Percentiles rank a stretch among this genome's conserved stretches.
phyloP scores from a whole-genome alignment of 306 rosid species.

The Lupinus albus region DNA sequence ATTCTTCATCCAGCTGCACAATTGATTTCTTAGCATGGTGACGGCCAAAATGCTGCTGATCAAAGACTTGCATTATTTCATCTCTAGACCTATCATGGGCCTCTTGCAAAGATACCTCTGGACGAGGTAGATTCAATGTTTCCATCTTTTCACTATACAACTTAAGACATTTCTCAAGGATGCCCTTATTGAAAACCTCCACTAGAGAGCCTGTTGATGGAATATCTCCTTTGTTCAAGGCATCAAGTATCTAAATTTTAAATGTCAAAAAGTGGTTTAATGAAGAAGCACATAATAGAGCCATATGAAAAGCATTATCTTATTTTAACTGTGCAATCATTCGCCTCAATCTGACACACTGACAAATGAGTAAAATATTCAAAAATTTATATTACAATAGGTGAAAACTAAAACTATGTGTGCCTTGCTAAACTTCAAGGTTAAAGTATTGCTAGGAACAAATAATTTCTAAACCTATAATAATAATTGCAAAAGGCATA shows the following conservation, averaged over 20 bases:
- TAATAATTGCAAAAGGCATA: slow-evolving; percentile 9
- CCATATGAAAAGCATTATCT: slow-evolving; percentile 24
- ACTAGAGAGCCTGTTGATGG: slow-evolving; percentile 98
- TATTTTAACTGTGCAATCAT: slow-evolving; percentile 1
- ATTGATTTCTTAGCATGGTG: slow-evolving; percentile 88
- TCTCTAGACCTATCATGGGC: slow-evolving; percentile 62
- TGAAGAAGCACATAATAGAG: slow-evolving; percentile 15
- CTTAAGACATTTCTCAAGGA: slow-evolving; percentile 88
- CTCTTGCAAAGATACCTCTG: slow-evolving; percentile 61
- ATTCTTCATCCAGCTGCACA: slow-evolving; percentile 74
- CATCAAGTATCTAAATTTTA: slow-evolving; percentile 77
- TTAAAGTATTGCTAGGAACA: not conserved
- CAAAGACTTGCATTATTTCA: slow-evolving; percentile 66
- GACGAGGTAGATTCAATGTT: slow-evolving; percentile 61
- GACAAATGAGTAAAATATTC: not conserved
- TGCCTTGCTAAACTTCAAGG: slow-evolving; percentile 14
- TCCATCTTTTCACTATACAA: slow-evolving; percentile 64
- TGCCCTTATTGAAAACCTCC: slow-evolving; percentile 88
- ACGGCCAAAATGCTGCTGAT: slow-evolving; percentile 86
- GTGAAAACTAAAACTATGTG: slow-evolving; percentile 20
- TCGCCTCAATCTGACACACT: slow-evolving; percentile 22
- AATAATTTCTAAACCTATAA: not conserved
- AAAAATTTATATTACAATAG: not conserved
- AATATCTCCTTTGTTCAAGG: slow-evolving; percentile 97
- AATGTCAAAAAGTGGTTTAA: slow-evolving; percentile 33